A percentile compares a stretch with the other conserved stretches of the same genome.
phyloP scores from a whole-genome alignment of 2,329 filamentous ascomycete species.

The Dothidotthia symphoricarpi region DNA sequence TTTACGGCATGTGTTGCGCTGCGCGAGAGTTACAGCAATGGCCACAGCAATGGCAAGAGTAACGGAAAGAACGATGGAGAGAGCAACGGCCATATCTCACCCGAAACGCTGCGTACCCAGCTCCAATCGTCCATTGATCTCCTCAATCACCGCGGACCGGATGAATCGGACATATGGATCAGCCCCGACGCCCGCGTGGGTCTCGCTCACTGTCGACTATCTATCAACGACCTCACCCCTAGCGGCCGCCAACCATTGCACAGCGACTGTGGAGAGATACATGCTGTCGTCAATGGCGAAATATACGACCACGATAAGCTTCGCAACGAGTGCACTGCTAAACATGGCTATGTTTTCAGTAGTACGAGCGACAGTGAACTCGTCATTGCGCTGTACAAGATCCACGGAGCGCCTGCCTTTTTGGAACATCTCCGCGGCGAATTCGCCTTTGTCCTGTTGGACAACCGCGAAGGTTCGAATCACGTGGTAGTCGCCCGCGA shows the following conservation, averaged over 20 bases:
- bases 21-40: too few relatives aligned
- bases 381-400: constrained; percentile 51
- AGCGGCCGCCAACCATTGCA: constrained; percentile 24
- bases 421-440: constrained; percentile 53
- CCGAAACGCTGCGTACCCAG: constrained; percentile 6
- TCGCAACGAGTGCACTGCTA: constrained; percentile 35
- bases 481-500: too few relatives aligned
- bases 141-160: constrained; percentile 49
- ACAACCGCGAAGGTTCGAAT: too few relatives aligned
- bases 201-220: constrained; percentile 29
- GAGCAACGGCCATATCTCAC: too few relatives aligned
- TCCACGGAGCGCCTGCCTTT: constrained; percentile 46
- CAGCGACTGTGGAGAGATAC: constrained; percentile 34
- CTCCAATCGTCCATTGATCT: constrained; percentile 11
- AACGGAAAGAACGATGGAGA: too few relatives aligned
- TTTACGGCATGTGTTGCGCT: too few relatives aligned
- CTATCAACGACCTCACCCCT: constrained; percentile 24
- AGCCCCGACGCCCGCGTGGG: constrained; percentile 45
- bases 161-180: constrained; percentile 47
- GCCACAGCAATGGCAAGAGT: too few relatives aligned
- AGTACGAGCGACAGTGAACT: constrained; percentile 53
- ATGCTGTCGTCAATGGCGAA: constrained; percentile 60
- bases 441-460: too few relatives aligned
- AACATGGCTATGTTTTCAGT: constrained; percentile 45
- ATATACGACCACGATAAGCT: constrained; percentile 55